These are phyloP conservation scores for Podospora appendiculata DNA, from an alignment of 495 filamentous ascomycete species.

Conservation along the genomic window DNA sequence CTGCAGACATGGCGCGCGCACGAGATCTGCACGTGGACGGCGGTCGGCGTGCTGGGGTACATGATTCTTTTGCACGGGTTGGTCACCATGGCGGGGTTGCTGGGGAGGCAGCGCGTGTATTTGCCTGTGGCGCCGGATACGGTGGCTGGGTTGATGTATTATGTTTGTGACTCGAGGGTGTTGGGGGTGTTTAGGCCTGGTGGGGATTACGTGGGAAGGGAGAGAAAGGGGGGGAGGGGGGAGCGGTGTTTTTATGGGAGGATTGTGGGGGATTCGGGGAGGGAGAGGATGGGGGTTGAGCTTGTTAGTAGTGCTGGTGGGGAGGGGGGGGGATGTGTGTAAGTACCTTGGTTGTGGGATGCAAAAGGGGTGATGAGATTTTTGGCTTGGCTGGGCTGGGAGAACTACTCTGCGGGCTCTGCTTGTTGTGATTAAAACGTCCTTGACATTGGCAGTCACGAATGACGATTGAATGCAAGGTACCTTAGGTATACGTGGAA, in stretches of 20 bases:
- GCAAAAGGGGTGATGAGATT: no score
- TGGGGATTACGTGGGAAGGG: background rate
- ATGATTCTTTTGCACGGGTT: background rate
- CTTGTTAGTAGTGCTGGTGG: no score
- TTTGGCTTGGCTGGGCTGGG: no score
- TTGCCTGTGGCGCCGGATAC: constrained; percentile 27
- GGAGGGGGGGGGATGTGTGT: no score
- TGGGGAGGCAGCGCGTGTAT: constrained; percentile 16
- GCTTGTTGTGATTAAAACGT: no score
- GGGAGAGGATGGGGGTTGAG: background rate
- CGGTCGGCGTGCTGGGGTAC: background rate
- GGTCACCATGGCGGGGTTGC: background rate
- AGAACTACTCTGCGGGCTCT: no score
- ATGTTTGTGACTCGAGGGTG: constrained; percentile 7
- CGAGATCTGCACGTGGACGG: background rate
- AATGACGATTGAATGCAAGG: no score
- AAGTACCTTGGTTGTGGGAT: no score
- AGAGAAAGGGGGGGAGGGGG: background rate
- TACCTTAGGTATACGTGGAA: no score
- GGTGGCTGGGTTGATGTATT: constrained; percentile 23
- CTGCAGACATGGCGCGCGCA: background rate
- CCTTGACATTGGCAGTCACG: no score
- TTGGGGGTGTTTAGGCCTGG: background rate
- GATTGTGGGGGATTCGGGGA: background rate
- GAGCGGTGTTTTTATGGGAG: background rate